These are phyloP conservation scores for Yarrowia galli DNA, from an alignment of 1,139 yeast species.

Conservation along the genomic window DNA sequence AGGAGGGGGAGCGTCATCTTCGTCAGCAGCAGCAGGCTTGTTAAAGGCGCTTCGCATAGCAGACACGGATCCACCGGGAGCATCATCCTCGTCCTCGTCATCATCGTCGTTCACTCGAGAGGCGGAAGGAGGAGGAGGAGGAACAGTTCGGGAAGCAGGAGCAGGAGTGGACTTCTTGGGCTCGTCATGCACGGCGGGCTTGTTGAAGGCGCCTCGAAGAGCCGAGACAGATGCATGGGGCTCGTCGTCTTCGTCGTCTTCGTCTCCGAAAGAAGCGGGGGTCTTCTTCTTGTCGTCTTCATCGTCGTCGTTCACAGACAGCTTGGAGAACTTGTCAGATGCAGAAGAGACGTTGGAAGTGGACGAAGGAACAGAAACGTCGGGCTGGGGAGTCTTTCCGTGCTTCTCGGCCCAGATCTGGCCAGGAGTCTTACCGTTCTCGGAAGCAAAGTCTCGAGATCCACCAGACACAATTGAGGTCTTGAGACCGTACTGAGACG, in stretches of 20 bases:
- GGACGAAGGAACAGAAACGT: constrained; percentile 29
- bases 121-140: constrained; percentile 34
- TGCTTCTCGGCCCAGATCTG: constrained; percentile 95
- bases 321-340: constrained; percentile 39
- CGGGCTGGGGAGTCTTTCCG: constrained; percentile 55
- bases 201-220: constrained; percentile 37
- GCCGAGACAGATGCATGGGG: constrained; percentile 41
- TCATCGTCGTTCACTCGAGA: constrained; percentile 38
- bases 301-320: constrained; percentile 34
- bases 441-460: constrained; percentile 72
- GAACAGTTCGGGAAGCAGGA: constrained; percentile 39
- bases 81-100: constrained; percentile 40
- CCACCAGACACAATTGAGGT: constrained; percentile 69
- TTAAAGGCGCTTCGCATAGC: constrained; percentile 39
- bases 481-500: constrained; percentile 56
- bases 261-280: constrained; percentile 39
- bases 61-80: constrained; percentile 40
- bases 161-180: constrained; percentile 43
- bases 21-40: constrained; percentile 32
- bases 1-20: constrained; percentile 43
- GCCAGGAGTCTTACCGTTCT: constrained; percentile 89
- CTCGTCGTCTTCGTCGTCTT: constrained; percentile 40
- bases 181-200: constrained; percentile 39
- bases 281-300: constrained; percentile 28
- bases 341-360: constrained; percentile 43